Base-by-base conservation (phyloP, 2,329 filamentous ascomycete genomes). In the Bipolaris victoriae region DNA sequence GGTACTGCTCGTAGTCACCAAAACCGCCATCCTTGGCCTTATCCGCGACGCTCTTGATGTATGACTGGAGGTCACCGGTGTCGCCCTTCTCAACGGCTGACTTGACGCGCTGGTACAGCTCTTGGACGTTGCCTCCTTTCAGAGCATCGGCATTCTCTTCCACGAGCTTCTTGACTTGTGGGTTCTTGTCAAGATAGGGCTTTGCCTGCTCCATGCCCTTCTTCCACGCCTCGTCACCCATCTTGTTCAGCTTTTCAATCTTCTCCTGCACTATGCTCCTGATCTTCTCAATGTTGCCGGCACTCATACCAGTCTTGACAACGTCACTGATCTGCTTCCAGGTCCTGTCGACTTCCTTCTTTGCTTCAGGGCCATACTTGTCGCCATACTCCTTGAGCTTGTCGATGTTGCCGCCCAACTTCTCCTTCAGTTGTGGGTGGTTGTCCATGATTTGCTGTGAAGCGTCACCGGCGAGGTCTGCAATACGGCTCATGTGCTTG, bases 161-260 rank as follows among this genome's bases (percentile, higher is more conserved):
- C 1, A 92, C 72, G 0, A 91, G 74, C 75, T 91, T 81, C 80
- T 91, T 92, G 57, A 90, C 78, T 77, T 90, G 81, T n/a, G 89
- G 88, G 75, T 86, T 90, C 82, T 91, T 91, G 65, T 92, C 89
- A 0, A 92, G 82, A 57, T 86, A 84, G 0, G 89, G 88, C 79
- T 90, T 87, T 35, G 86, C 87, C 75, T 90, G 81, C 76, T 92
- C 86, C 45, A 90, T 70, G 0, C 85, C 88, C 79, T 90, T 89
- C 63, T 86, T 81, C 88, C 88, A 92, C 0, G 87, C 86, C 75
- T 91, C 82, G 39, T 92, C 88, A 20, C 88, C 88, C 1, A 91
- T 76, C 75, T 88, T 83, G 76, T 85, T 82, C 31, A 92, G 69
- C 73, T 89, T 81, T 70, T 90, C 78, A 2, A 83, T 80, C 83